A percentile compares a stretch with the other conserved stretches of the same genome.
phyloP scores from a whole-genome alignment of 129 eudicot species.

The Flaveria bidentis region DNA sequence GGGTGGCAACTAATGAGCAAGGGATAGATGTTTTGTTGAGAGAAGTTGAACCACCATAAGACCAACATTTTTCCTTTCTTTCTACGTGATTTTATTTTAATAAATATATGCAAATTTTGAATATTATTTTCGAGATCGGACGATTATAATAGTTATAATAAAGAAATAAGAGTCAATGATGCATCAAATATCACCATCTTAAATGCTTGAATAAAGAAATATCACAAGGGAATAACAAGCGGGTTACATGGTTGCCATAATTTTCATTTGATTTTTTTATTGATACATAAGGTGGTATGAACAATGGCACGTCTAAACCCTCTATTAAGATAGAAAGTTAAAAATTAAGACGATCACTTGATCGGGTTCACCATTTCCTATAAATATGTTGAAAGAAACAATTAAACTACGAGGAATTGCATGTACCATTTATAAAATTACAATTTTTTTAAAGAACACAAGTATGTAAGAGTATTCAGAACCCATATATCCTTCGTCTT shows the following conservation, averaged over 20 bases:
- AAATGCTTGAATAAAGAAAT: constrained; percentile 1
- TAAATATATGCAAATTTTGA: not conserved
- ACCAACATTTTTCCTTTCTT: constrained; percentile 25
- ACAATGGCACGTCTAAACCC: constrained; percentile 4
- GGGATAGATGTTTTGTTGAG: constrained; percentile 33
- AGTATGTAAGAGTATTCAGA: too few relatives aligned
- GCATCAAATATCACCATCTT: constrained; percentile 13
- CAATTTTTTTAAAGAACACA: too few relatives aligned
- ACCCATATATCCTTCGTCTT: too few relatives aligned
- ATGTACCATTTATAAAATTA: too few relatives aligned
- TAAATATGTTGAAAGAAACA: too few relatives aligned
- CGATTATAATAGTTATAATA: not conserved
- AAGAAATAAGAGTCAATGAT: not conserved
- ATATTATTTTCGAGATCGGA: not conserved
- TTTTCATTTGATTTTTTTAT: not conserved
- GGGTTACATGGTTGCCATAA: constrained; percentile 8
- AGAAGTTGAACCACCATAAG: constrained; percentile 43
- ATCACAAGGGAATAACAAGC: not conserved
- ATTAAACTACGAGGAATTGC: too few relatives aligned
- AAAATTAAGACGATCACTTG: too few relatives aligned
- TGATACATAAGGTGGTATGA: not conserved
- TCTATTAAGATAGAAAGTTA: not conserved
- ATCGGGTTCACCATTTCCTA: too few relatives aligned
- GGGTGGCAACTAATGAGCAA: constrained; percentile 39
- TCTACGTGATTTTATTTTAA: constrained; percentile 1